Percentiles rank a stretch among this genome's conserved stretches.
Conservation (phyloP, 306 rosid species). For the Clitoria ternatea region DNA sequence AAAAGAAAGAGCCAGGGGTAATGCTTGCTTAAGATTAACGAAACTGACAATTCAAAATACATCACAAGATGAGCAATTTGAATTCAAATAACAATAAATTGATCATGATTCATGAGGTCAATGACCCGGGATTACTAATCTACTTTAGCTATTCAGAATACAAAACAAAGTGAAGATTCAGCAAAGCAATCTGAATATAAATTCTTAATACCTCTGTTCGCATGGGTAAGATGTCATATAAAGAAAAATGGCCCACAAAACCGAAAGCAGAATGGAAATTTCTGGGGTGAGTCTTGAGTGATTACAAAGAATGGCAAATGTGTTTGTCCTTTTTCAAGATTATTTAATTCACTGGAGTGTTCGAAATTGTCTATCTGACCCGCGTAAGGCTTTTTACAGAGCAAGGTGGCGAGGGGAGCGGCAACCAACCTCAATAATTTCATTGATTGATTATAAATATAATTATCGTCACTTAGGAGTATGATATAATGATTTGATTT, state of each 20-base stretch:
- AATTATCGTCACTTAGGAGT: not conserved
- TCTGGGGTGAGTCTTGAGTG: not conserved
- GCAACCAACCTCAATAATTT: conserved; percentile 4
- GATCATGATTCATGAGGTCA: not conserved
- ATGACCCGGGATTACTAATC: not conserved
- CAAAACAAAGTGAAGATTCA: not conserved
- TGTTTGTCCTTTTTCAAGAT: not conserved
- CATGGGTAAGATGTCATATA: too few relatives aligned
- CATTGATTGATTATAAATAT: not conserved
- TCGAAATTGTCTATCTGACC: not conserved
- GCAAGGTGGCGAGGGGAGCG: not conserved
- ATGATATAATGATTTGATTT: not conserved
- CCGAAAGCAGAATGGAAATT: not conserved
- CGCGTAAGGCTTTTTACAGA: not conserved
- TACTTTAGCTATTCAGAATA: not conserved
- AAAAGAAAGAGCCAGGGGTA: not conserved
- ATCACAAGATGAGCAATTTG: not conserved
- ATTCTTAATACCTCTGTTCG: too few relatives aligned
- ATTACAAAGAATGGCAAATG: not conserved
- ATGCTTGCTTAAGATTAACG: not conserved
- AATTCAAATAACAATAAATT: not conserved
- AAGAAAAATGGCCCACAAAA: not conserved
- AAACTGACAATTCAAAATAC: not conserved
- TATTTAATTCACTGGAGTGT: not conserved
- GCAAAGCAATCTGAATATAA: too few relatives aligned